Evolutionary conservation across 2,329 filamentous ascomycete genomes (phyloP).

Genomic region (Cytospora schulzeri): DNA sequence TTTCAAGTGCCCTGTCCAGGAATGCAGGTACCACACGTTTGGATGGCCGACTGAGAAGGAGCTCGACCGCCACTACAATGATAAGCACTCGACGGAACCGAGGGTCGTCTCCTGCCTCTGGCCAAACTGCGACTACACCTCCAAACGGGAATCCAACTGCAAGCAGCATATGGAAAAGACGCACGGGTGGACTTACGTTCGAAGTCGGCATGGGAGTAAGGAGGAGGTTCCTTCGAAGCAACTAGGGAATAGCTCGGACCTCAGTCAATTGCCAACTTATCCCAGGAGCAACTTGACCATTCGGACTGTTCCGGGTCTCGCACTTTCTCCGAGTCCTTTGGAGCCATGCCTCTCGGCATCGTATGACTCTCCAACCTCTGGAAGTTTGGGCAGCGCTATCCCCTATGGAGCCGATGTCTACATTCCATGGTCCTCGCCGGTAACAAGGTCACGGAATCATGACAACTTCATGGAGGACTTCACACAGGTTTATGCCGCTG

Average conservation of each 20-base stretch:
- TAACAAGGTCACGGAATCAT: conserved; percentile 30
- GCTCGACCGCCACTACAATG: conserved; percentile 74
- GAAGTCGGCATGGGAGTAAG: conserved; percentile 59
- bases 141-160: conserved; percentile 79
- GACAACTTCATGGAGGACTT: conserved; percentile 33
- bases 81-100: conserved; percentile 72
- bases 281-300: conserved; percentile 19
- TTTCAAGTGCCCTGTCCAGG: conserved; percentile 68
- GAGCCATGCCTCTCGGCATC: conserved; percentile 2
- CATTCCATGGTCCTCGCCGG: conserved; percentile 31
- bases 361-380: conserved; percentile 14
- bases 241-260: background rate
- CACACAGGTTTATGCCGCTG: conserved; percentile 30
- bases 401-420: conserved; percentile 20
- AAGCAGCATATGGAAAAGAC: conserved; percentile 87
- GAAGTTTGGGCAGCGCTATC: conserved; percentile 1
- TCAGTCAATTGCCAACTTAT: conserved; percentile 1
- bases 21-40: conserved; percentile 69
- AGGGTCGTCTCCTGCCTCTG: conserved; percentile 67
- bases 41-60: conserved; percentile 83
- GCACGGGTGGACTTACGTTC: conserved; percentile 71
- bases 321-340: conserved; percentile 20
- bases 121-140: conserved; percentile 68
- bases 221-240: conserved; percentile 6
- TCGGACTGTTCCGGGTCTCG: conserved; percentile 20